Conservation (phyloP, 1,284 basidiomycete species). For the Cutaneotrichosporon cutaneum region DNA sequence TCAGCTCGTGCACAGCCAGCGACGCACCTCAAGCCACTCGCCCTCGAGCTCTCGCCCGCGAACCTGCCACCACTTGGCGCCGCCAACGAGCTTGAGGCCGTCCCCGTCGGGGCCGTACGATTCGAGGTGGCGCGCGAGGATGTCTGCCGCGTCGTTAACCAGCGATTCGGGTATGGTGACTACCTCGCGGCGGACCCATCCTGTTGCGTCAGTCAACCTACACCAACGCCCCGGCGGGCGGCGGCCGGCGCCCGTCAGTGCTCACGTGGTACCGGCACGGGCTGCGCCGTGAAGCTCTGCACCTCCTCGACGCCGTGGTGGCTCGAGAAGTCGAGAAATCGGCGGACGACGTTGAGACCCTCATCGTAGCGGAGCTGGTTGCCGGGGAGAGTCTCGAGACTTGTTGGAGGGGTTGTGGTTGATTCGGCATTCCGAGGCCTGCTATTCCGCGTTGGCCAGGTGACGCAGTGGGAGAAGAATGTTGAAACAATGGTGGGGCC, state of each 20-base stretch:
- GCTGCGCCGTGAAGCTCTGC: constrained; percentile 53
- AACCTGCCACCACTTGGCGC: constrained; percentile 92
- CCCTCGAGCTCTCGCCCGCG: constrained; percentile 72
- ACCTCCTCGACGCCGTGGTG: constrained; percentile 52
- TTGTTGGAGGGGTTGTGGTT: not conserved
- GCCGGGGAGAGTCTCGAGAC: constrained; percentile 30
- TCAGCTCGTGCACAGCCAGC: not conserved
- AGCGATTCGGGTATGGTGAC: constrained; percentile 46
- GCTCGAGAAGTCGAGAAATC: constrained; percentile 47
- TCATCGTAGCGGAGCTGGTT: constrained; percentile 50
- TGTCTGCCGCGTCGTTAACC: constrained; percentile 45
- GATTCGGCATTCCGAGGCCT: constrained; percentile 7
- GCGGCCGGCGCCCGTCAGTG: not conserved
- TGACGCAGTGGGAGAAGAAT: constrained; percentile 43
- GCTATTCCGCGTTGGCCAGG: constrained; percentile 20
- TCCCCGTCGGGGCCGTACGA: constrained; percentile 38
- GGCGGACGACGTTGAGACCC: constrained; percentile 44
- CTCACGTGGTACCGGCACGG: constrained; percentile 47
- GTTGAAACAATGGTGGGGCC: constrained; percentile 49
- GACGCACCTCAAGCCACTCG: constrained; percentile 72
- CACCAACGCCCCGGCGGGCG: not conserved
- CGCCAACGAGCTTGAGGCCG: constrained; percentile 62
- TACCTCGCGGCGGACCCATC: constrained; percentile 48
- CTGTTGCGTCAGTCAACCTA: constrained; percentile 19
- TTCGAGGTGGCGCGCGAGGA: constrained; percentile 47